phyloP scores from a whole-genome alignment of 768 basidiomycete genomes.

The Naematelia aurantialba region DNA sequence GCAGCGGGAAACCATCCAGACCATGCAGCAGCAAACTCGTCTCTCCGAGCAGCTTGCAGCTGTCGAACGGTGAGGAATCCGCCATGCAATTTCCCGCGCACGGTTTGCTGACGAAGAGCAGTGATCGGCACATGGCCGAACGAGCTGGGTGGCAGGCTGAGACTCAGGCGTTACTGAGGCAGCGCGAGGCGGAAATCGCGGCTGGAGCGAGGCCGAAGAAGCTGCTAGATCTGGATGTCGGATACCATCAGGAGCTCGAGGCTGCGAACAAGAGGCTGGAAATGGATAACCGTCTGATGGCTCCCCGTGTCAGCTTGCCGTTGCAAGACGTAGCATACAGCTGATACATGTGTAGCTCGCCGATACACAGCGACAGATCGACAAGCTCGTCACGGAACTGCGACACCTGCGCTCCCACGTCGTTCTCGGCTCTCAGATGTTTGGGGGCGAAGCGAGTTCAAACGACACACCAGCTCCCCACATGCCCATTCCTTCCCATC shows the following conservation, averaged over 20 bases:
- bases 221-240: slow-evolving; percentile 40
- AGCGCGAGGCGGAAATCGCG: slow-evolving; percentile 36
- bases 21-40: slow-evolving; percentile 33
- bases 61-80: slow-evolving; percentile 33
- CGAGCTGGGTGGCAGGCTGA: slow-evolving; percentile 37
- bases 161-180: slow-evolving; percentile 24
- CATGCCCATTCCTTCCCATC: not conserved
- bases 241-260: slow-evolving; percentile 46
- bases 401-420: slow-evolving; percentile 40
- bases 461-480: not conserved
- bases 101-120: slow-evolving; percentile 1
- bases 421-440: slow-evolving; percentile 11
- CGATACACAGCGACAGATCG: slow-evolving; percentile 44
- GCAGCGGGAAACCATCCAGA: slow-evolving; percentile 36
- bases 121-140: slow-evolving; percentile 36
- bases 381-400: slow-evolving; percentile 42
- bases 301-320: slow-evolving; percentile 32
- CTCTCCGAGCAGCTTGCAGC: slow-evolving; percentile 24
- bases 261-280: slow-evolving; percentile 45
- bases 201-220: slow-evolving; percentile 29
- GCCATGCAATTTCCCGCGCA: not conserved
- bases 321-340: not conserved
- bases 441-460: not conserved
- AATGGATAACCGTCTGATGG: slow-evolving; percentile 47
- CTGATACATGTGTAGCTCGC: slow-evolving; percentile 22